phyloP scores from a whole-genome alignment of 2,329 filamentous ascomycete genomes.

The Sporothrix phasma region DNA sequence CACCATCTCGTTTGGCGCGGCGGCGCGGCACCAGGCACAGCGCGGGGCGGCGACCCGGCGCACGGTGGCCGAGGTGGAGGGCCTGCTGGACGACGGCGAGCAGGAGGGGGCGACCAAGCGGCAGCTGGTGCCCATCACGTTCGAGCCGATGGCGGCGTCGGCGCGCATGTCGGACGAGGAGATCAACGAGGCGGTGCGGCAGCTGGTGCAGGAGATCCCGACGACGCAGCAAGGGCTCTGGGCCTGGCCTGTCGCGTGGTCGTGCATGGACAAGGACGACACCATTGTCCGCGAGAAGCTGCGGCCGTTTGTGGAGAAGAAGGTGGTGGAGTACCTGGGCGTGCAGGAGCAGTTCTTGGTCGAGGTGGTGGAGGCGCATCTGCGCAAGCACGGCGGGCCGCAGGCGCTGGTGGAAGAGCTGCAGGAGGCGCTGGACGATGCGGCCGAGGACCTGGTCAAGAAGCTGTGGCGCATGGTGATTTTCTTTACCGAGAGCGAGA shows the following conservation, averaged over 20 bases:
- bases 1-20: conserved; percentile 85
- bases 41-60: conserved; percentile 52
- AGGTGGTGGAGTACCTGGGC: conserved; percentile 92
- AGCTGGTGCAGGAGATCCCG: conserved; percentile 83
- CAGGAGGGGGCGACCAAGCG: conserved; percentile 58
- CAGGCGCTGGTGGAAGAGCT: conserved; percentile 74
- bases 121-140: conserved; percentile 72
- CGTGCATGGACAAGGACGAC: conserved; percentile 79
- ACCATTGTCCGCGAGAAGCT: conserved; percentile 74
- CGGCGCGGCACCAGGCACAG: conserved; percentile 61
- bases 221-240: conserved; percentile 77
- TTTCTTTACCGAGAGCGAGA: conserved; percentile 93
- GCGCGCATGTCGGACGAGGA: conserved; percentile 76
- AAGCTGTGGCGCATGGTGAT: conserved; percentile 98
- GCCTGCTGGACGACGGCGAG: conserved; percentile 89
- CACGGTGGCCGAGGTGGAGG: conserved; percentile 88
- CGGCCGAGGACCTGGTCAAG: conserved; percentile 86
- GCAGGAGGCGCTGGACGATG: conserved; percentile 84
- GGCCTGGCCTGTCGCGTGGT: conserved; percentile 90
- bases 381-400: conserved; percentile 66
- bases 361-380: conserved; percentile 80
- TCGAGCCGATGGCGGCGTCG: conserved; percentile 58
- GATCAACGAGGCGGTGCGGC: conserved; percentile 66
- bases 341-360: conserved; percentile 94
- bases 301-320: conserved; percentile 92